Evolutionary conservation across 1,284 basidiomycete genomes (phyloP), one percentile per base, ranked within the genome.

Genomic region (Quambalaria eucalypti): DNA sequence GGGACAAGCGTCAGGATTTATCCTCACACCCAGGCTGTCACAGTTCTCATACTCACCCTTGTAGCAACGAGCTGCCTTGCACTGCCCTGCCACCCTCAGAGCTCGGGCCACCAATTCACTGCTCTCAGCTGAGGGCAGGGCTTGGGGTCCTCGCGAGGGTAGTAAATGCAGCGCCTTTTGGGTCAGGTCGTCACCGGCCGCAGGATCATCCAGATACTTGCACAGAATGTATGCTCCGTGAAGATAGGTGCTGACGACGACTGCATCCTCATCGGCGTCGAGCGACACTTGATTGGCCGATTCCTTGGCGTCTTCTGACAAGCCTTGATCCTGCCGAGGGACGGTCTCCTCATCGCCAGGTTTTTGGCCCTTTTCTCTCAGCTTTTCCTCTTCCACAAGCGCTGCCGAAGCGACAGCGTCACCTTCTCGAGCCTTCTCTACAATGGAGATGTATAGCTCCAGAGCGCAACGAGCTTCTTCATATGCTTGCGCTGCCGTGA

Each of bases 341-440:
- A 19, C 25, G 21, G 16, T 21, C 25, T 46, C 42, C 12, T 46
- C 42, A 12, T 6, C 38, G 16, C 55, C 40, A 8, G 55, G 14
- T 19, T 31, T 40, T 30, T 54, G 23, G 26, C 31, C 31, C 51
- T 53, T 53, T 23, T 40, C 50, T n/a, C 39, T 29, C 30, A 50
- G 26, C n/a, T 48, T 33, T 31, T 40, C 46, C 33, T 59, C 47
- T 31, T 54, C 49, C 1, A 26, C 52, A 2, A 52, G 36, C 30
- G 38, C 49, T 16, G 47, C 50, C 1, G 42, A 40, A 26, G 54
- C 59, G 25, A 46, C 58, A 16, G 60, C 66, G 9, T 64, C 59
- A 2, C 62, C 62, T 53, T 72, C 58, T n/a, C 67, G 58, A 4
- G 68, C 65, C 57, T 69, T 72, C 28, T 75, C 68, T 12, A 73